phyloP scores from a whole-genome alignment of 2,329 filamentous ascomycete species.

The Colletotrichum liriopes region DNA sequence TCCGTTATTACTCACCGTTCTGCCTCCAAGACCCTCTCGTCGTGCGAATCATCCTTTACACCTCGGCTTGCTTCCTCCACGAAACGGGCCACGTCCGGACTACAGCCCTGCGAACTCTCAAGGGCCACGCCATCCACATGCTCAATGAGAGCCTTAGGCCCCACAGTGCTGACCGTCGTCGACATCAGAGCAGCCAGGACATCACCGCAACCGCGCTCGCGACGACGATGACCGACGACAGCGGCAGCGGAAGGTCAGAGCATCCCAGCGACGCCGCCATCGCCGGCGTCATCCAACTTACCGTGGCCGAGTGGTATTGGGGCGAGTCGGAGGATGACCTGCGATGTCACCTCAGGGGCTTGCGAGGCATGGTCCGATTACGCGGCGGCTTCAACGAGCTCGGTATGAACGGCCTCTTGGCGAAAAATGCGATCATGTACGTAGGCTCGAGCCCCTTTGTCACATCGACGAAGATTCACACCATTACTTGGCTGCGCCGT shows the following conservation, averaged over 20 bases:
- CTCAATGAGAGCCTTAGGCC: slow-evolving; percentile 64
- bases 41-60: slow-evolving; percentile 64
- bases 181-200: background rate
- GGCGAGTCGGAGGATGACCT: slow-evolving; percentile 60
- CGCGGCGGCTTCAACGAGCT: slow-evolving; percentile 63
- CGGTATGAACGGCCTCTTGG: slow-evolving; percentile 63
- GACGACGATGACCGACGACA: background rate
- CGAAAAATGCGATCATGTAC: slow-evolving; percentile 66
- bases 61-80: slow-evolving; percentile 66
- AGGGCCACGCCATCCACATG: slow-evolving; percentile 60
- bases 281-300: slow-evolving; percentile 64
- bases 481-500: background rate
- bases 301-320: slow-evolving; percentile 70
- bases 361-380: slow-evolving; percentile 64
- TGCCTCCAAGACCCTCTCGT: slow-evolving; percentile 66
- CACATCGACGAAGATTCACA: slow-evolving; percentile 2
- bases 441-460: slow-evolving; percentile 44
- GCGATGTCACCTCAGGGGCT: slow-evolving; percentile 61
- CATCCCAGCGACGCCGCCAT: slow-evolving; percentile 63
- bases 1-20: slow-evolving; percentile 64
- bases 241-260: slow-evolving; percentile 28
- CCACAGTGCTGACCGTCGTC: slow-evolving; percentile 30
- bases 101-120: slow-evolving; percentile 59
- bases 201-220: background rate
- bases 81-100: slow-evolving; percentile 65